Evolutionary conservation across 2,329 filamentous ascomycete genomes (phyloP).

Genomic region (Beauveria scarabaeidicola): DNA sequence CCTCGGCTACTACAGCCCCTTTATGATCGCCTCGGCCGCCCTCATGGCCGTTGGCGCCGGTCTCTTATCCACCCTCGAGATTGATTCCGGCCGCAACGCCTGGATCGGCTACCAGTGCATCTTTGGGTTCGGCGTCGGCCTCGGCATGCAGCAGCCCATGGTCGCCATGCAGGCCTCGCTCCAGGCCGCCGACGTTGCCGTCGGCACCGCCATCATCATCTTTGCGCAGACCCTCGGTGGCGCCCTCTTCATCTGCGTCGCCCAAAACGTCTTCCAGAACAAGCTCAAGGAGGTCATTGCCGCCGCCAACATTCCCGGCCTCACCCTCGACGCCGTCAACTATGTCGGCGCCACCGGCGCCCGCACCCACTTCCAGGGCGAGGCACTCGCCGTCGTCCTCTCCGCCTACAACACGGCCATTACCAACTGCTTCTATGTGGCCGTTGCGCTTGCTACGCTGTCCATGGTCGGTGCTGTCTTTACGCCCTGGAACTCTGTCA

Average conservation of each 20-base stretch:
- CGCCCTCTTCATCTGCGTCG: conserved; percentile 42
- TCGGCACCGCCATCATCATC: conserved; percentile 37
- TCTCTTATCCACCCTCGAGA: conserved; percentile 27
- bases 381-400: conserved; percentile 26
- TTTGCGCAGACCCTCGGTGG: conserved; percentile 37
- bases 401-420: conserved; percentile 37
- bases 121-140: conserved; percentile 34
- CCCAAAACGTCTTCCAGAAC: conserved; percentile 42
- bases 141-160: conserved; percentile 35
- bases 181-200: conserved; percentile 33
- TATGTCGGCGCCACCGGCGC: conserved; percentile 30
- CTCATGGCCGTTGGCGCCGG: conserved; percentile 24
- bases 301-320: conserved; percentile 23
- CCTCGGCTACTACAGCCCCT: conserved; percentile 17
- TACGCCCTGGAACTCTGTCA: conserved; percentile 49
- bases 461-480: conserved; percentile 33
- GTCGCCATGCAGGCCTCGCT: conserved; percentile 39
- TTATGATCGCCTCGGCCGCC: conserved; percentile 23
- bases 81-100: conserved; percentile 1
- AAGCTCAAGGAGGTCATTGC: conserved; percentile 32
- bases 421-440: conserved; percentile 33
- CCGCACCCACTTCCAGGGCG: conserved; percentile 20
- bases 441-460: conserved; percentile 35
- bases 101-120: conserved; percentile 25
- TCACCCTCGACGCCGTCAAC: conserved; percentile 26